Conservation (phyloP, 768 basidiomycete genomes). For the Lyophyllum atratum region DNA sequence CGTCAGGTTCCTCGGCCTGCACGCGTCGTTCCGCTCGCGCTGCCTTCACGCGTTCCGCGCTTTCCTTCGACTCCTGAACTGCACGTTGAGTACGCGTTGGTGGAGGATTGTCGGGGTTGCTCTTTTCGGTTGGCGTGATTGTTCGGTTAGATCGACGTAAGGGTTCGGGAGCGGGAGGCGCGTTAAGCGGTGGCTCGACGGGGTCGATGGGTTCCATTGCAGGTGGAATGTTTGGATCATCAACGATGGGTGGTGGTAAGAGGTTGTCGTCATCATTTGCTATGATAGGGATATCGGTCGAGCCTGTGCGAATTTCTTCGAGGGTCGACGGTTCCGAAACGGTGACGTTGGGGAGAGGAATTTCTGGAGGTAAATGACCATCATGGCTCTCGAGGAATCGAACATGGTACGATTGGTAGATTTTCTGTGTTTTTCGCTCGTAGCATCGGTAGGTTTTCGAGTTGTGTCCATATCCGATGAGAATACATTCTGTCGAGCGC, state of each 20-base stretch:
- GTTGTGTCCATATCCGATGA: conserved; percentile 35
- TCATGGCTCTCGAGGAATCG: conserved; percentile 27
- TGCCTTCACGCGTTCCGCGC: neutral
- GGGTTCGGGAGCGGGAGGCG: neutral
- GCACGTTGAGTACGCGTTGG: neutral
- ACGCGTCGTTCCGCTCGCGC: neutral
- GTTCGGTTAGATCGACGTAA: neutral
- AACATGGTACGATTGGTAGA: conserved; percentile 25
- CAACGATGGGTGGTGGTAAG: too few species aligned
- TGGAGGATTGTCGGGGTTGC: neutral
- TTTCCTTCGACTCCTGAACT: conserved; percentile 1
- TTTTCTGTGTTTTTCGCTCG: conserved; percentile 16
- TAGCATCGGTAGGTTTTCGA: conserved; percentile 36
- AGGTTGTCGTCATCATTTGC: neutral
- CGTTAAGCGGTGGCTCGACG: too few species aligned
- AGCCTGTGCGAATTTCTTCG: neutral
- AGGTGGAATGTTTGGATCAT: too few species aligned
- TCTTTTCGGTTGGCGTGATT: neutral
- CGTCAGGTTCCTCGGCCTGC: neutral
- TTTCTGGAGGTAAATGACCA: conserved; percentile 1
- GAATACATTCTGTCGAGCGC: conserved; percentile 31
- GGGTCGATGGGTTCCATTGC: too few species aligned
- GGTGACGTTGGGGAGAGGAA: neutral
- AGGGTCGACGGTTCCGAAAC: neutral
- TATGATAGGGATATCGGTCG: neutral